Evolutionary conservation across 1,284 basidiomycete genomes (phyloP).

Genomic region (Leccinum ponderosum): DNA sequence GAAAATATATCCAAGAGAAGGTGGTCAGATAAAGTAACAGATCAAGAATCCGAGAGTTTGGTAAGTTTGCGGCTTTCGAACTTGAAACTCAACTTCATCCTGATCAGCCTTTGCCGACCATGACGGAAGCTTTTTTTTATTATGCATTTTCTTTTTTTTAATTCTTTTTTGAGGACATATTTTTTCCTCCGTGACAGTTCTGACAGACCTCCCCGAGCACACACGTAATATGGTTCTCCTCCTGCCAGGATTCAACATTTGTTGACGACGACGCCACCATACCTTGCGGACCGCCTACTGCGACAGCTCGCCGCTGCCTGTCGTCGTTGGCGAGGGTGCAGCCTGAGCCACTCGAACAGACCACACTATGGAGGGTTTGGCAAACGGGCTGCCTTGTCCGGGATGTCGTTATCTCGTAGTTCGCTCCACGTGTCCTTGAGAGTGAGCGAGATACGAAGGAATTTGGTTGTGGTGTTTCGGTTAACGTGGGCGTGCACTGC

Average conservation of each 20-base stretch:
- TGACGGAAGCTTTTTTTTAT: constrained; percentile 26
- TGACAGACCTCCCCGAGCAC: constrained; percentile 16
- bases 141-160: background rate
- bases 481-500: constrained; percentile 17
- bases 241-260: constrained; percentile 1
- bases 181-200: constrained; percentile 25
- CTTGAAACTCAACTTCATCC: constrained; percentile 35
- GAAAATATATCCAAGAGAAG: constrained; percentile 29
- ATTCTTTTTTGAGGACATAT: constrained; percentile 10
- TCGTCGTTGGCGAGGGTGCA: background rate
- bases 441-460: constrained; percentile 11
- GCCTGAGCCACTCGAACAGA: background rate
- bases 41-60: constrained; percentile 23
- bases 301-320: background rate
- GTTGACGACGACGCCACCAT: constrained; percentile 9
- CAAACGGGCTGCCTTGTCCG: constrained; percentile 9
- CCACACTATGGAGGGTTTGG: background rate
- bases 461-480: constrained; percentile 15
- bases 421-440: constrained; percentile 13
- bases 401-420: constrained; percentile 15
- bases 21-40: constrained; percentile 34
- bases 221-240: constrained; percentile 27
- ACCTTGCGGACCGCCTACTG: background rate
- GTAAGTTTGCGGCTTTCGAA: constrained; percentile 35
- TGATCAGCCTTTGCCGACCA: constrained; percentile 34